A percentile compares a stretch with the other conserved stretches of the same genome.
Conservation (phyloP, 768 basidiomycete genomes). For the Coprinellus micaceus region DNA sequence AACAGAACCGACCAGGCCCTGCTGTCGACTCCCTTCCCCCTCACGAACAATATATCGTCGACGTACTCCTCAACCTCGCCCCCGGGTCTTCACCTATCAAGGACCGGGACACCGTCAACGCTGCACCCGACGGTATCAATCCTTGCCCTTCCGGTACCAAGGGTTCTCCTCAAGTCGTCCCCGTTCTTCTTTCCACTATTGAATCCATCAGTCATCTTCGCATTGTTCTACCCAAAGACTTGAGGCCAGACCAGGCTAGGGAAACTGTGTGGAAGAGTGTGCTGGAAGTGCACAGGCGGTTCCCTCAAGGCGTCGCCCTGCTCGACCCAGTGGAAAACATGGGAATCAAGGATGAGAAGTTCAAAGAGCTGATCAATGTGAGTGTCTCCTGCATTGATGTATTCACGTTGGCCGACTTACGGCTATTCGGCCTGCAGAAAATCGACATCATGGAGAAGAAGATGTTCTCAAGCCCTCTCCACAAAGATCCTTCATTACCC, state of each 20-base stretch:
- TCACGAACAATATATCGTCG: constrained; percentile 89
- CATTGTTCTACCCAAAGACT: constrained; percentile 85
- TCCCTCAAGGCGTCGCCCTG: constrained; percentile 81
- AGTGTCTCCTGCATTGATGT: constrained; percentile 9
- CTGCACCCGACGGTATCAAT: constrained; percentile 65
- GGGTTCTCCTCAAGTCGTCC: constrained; percentile 82
- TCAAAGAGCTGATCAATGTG: constrained; percentile 82
- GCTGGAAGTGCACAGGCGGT: constrained; percentile 84
- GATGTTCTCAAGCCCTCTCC: constrained; percentile 74
- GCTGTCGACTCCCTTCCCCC: constrained; percentile 68
- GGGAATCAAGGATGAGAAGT: constrained; percentile 93
- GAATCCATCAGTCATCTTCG: constrained; percentile 85
- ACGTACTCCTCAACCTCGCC: constrained; percentile 84
- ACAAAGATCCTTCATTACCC: constrained; percentile 74
- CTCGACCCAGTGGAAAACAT: constrained; percentile 93
- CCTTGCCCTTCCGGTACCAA: constrained; percentile 73
- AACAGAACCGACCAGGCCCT: constrained; percentile 62
- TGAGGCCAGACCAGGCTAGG: constrained; percentile 69
- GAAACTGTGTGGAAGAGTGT: constrained; percentile 90
- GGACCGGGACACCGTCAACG: constrained; percentile 47
- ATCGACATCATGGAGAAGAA: constrained; percentile 86
- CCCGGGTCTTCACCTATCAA: constrained; percentile 53
- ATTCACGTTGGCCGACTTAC: neutral
- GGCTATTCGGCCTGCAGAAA: constrained; percentile 53
- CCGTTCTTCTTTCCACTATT: constrained; percentile 82